Conservation (phyloP, 2,329 filamentous ascomycete genomes). For the Botrytis hyacinthi region DNA sequence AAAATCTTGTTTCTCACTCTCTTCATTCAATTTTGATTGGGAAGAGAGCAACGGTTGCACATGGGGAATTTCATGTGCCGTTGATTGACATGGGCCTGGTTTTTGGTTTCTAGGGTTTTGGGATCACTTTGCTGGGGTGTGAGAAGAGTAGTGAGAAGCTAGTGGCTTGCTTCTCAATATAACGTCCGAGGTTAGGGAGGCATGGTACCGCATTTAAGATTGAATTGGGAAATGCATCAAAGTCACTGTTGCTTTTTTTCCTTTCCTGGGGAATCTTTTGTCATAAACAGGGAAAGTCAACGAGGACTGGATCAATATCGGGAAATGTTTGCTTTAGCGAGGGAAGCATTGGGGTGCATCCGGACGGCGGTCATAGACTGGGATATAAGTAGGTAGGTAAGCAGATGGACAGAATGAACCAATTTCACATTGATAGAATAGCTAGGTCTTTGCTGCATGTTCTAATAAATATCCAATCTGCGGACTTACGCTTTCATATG, state of each 20-base stretch:
- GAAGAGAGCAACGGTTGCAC: background rate
- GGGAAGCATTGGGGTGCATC: conserved; percentile 16
- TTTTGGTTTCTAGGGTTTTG: background rate
- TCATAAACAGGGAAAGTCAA: conserved; percentile 3
- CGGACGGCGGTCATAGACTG: background rate
- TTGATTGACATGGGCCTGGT: conserved; percentile 5
- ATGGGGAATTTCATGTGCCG: conserved; percentile 9
- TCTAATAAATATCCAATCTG: background rate
- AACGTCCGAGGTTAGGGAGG: conserved; percentile 9
- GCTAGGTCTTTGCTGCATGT: background rate
- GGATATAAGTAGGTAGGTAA: background rate
- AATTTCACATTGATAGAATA: background rate
- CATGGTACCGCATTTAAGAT: background rate
- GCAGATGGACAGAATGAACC: background rate
- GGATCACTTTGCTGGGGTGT: background rate
- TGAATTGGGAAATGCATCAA: background rate
- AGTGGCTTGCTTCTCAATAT: conserved; percentile 9
- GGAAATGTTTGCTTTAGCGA: conserved; percentile 17
- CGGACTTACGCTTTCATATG: background rate
- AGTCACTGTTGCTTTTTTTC: background rate
- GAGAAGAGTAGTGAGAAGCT: background rate
- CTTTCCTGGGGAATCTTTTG: background rate
- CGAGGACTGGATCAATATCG: conserved; percentile 7
- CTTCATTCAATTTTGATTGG: conserved; percentile 3
- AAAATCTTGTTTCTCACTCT: background rate